Evolutionary conservation across 73 alveolate genomes (phyloP).

Genomic region (Paramecium pentaurelia): DNA sequence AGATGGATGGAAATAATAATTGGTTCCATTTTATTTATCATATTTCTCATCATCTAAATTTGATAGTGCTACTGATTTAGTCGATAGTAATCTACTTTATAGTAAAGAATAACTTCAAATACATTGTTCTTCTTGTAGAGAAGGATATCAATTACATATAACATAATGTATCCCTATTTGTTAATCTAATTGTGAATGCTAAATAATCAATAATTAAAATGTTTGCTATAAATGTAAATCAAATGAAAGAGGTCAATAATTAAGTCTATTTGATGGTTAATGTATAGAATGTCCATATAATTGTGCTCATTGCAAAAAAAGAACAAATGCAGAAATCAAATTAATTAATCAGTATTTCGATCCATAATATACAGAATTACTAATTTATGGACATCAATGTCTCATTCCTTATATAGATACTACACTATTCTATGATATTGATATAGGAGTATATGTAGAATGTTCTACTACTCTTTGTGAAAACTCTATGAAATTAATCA

Average conservation of each 20-base stretch:
- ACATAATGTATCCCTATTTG: neutral
- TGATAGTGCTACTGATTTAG: neutral
- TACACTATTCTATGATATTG: neutral
- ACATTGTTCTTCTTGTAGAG: neutral
- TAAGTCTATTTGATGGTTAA: neutral
- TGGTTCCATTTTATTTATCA: neutral
- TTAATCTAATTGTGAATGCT: neutral
- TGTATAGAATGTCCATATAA: constrained; percentile 9
- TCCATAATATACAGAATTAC: neutral
- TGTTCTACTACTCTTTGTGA: neutral
- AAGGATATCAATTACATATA: neutral
- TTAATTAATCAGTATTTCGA: neutral
- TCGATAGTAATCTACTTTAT: too few relatives aligned
- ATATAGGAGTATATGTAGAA: neutral
- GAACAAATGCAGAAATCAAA: neutral
- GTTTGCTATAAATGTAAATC: neutral
- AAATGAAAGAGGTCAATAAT: neutral
- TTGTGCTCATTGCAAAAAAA: neutral
- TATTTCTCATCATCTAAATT: neutral
- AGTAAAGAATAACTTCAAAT: neutral
- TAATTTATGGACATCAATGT: neutral
- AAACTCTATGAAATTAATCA: neutral
- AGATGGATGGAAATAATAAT: neutral
- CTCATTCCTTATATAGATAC: neutral
- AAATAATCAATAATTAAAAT: neutral